Base-by-base conservation (phyloP, 2,329 filamentous ascomycete species). In the Coniochaeta prunicola region DNA sequence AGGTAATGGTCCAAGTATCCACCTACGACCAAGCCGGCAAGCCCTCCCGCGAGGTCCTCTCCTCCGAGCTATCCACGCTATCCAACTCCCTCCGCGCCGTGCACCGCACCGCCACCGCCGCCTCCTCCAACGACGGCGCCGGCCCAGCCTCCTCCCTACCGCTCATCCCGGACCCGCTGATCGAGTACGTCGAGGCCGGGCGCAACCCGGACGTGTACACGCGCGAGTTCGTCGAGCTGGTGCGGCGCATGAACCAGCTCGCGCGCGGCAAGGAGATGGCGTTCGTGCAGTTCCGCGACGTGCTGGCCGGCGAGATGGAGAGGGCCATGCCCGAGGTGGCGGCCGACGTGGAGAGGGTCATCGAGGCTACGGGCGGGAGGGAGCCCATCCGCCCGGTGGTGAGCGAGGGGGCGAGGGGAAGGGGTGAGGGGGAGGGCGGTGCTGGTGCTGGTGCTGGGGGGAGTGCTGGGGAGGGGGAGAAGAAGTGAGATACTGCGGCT, bases 181-280 rank as follows among this genome's bases (percentile, higher is more conserved):
- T 88, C 61, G 77, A 84, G 67, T 89, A 89, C 73, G 86, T 89
- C 66, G 86, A 89, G 70, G 83, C 84, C 68, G 86, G 86, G 50
- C 84, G 86, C 56, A 89, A 89, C 75, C 86, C 86, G 2, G 86
- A 89, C 72, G 89, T 89, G 65, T 89, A 89, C 77, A 89, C 86
- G 58, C 79, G 86, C 67, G 86, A 89, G 75, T 89, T 89, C 66
- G 85, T 89, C 67, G 86, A 89, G 80, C 77, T 86, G 57, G 85
- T 86, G 26, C 76, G 85, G 58, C 77, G 85, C 53, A 78, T 81
- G 42, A 89, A 89, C 74, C 86, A 89, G 77, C 74, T 86, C 61
- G 80, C 87, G 75, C 78, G 81, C 65, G 86, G 86, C 58, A 89
- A 88, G 76, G 76, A 80, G 71, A 70, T 73, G 65, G 86, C 85